Evolutionary conservation across 2,329 filamentous ascomycete species (phyloP).

Genomic region (Colletotrichum endophyticum): DNA sequence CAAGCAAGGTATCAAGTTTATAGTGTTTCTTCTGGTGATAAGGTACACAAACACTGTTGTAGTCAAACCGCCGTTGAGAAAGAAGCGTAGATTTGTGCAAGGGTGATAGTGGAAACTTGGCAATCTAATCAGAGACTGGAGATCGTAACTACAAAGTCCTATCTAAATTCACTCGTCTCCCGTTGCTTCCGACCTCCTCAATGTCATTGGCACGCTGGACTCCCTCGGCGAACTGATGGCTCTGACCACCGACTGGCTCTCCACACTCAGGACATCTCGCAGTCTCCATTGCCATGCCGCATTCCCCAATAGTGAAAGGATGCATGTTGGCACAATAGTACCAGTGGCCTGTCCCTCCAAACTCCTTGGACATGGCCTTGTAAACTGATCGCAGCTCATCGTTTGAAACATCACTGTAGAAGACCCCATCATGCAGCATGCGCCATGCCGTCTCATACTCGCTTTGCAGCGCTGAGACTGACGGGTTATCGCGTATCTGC

Average conservation of each 20-base stretch:
- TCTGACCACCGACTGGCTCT: slow-evolving; percentile 57
- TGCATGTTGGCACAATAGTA: slow-evolving; percentile 62
- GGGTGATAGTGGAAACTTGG: no score
- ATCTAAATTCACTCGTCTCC: no score
- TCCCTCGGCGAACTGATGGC: slow-evolving; percentile 55
- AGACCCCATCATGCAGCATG: slow-evolving; percentile 48
- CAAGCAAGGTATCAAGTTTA: no score
- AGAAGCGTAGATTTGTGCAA: no score
- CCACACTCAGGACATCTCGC: slow-evolving; percentile 69
- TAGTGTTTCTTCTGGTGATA: no score
- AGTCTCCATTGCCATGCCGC: slow-evolving; percentile 68
- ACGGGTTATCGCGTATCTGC: neutral
- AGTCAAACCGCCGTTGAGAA: no score
- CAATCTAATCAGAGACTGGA: no score
- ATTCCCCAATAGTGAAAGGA: slow-evolving; percentile 69
- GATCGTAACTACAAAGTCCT: no score
- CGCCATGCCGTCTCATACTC: slow-evolving; percentile 51
- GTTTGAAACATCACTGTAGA: slow-evolving; percentile 52
- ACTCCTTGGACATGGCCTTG: slow-evolving; percentile 55
- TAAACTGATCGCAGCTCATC: slow-evolving; percentile 57
- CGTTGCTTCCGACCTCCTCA: slow-evolving; percentile 36
- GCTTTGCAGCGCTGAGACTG: slow-evolving; percentile 37
- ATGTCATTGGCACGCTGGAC: slow-evolving; percentile 55
- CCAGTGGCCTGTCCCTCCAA: slow-evolving; percentile 64
- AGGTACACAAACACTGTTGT: no score